These are phyloP conservation scores for Hansfordia pulvinata DNA, from an alignment of 2,329 filamentous ascomycete species.

Conservation along the genomic window DNA sequence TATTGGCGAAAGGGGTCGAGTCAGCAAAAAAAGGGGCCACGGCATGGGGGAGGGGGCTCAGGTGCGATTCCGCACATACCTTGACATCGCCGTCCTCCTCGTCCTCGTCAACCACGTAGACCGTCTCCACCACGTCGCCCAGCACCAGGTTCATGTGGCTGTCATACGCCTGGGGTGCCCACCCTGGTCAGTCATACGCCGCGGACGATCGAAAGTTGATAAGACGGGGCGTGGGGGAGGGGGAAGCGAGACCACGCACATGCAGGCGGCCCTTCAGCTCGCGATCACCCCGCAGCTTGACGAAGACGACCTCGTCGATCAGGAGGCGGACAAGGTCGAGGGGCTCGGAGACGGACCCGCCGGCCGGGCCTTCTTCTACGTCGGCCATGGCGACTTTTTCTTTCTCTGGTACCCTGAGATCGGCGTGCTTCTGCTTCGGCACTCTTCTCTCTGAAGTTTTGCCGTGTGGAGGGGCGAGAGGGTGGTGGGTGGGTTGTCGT, in stretches of 20 bases:
- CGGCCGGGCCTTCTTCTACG: constrained; percentile 55
- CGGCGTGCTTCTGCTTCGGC: not conserved
- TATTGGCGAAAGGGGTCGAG: too few species aligned
- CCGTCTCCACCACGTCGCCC: constrained; percentile 93
- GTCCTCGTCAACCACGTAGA: constrained; percentile 84
- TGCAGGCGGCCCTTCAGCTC: constrained; percentile 93
- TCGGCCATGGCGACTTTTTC: constrained; percentile 56
- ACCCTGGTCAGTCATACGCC: constrained; percentile 6
- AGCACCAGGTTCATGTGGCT: constrained; percentile 96
- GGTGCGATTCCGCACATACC: constrained; percentile 1
- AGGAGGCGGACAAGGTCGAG: constrained; percentile 91
- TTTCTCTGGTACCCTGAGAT: not conserved
- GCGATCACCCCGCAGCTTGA: constrained; percentile 89
- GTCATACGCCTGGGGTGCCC: constrained; percentile 94
- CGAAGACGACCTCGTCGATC: constrained; percentile 91
- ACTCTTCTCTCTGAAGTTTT: too few species aligned
- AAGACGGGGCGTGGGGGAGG: too few species aligned
- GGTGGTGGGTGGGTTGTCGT: too few species aligned
- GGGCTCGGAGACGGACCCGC: constrained; percentile 76
- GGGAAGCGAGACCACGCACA: constrained; percentile 39
- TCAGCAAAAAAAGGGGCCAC: too few species aligned
- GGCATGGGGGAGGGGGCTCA: constrained; percentile 2
- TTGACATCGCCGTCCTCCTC: constrained; percentile 61
- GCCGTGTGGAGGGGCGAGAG: too few species aligned
- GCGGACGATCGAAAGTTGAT: too few species aligned